phyloP scores from a whole-genome alignment of 768 basidiomycete species.

The Porphyrellus cyaneotinctus region DNA sequence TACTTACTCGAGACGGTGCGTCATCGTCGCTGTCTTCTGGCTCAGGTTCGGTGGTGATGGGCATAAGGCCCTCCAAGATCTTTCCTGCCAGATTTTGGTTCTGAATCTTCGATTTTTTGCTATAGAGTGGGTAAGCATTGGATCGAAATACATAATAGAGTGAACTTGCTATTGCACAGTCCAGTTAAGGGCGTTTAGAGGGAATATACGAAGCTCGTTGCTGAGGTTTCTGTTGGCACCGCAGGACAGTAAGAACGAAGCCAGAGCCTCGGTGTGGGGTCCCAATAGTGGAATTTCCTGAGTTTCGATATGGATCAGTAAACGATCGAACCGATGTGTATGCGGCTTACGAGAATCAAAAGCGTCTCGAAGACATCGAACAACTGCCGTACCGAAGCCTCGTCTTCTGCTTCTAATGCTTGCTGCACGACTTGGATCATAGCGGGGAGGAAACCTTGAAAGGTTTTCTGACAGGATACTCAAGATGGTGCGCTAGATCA shows the following conservation, averaged over 20 bases:
- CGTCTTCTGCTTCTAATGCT: constrained; percentile 73
- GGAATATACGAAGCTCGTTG: constrained; percentile 78
- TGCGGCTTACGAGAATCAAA: constrained; percentile 70
- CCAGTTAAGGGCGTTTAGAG: constrained; percentile 93
- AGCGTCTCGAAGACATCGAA: constrained; percentile 97
- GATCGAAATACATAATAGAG: background rate
- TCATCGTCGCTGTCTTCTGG: constrained; percentile 93
- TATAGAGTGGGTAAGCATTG: constrained; percentile 29
- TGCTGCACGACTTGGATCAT: constrained; percentile 90
- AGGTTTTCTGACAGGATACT: constrained; percentile 56
- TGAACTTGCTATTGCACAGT: constrained; percentile 84
- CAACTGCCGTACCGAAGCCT: constrained; percentile 77
- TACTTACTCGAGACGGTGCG: constrained; percentile 80
- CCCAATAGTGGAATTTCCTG: constrained; percentile 93
- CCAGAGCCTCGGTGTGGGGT: constrained; percentile 82
- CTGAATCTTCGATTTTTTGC: constrained; percentile 96
- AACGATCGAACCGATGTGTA: background rate
- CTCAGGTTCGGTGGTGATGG: constrained; percentile 89
- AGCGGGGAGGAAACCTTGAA: constrained; percentile 79
- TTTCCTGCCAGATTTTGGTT: constrained; percentile 74
- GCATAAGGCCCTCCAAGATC: constrained; percentile 90
- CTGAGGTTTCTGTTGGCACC: constrained; percentile 78
- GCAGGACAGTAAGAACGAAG: constrained; percentile 80
- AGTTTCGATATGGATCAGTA: constrained; percentile 6
- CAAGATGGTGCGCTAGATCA: background rate